Percentiles rank a stretch among this genome's conserved stretches.
phyloP scores from a whole-genome alignment of 257 asterid genomes.

The Penstemon davidsonii region DNA sequence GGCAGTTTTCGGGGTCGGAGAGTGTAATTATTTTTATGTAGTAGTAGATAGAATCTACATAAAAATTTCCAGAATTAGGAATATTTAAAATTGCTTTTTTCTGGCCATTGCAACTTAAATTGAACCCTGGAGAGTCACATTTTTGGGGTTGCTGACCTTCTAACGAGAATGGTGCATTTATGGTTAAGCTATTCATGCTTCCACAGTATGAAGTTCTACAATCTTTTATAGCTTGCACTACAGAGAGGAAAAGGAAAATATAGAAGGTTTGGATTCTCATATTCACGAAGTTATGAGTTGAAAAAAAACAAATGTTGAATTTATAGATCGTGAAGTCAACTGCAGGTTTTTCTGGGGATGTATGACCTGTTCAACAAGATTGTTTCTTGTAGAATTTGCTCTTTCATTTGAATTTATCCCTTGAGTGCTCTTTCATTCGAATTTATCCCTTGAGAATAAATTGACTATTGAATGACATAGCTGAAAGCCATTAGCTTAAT shows the following conservation, averaged over 20 bases:
- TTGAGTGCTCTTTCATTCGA: too few species aligned
- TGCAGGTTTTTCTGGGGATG: background rate
- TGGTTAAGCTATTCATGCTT: background rate
- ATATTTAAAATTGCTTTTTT: slow-evolving; percentile 26
- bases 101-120: slow-evolving; percentile 22
- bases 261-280: too few species aligned
- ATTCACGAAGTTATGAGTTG: too few species aligned
- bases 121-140: slow-evolving; percentile 24
- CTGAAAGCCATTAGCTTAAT: too few species aligned
- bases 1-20: slow-evolving; percentile 35
- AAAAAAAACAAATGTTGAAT: too few species aligned
- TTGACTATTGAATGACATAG: too few species aligned
- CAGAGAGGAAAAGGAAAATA: too few species aligned
- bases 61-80: slow-evolving; percentile 36
- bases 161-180: slow-evolving; percentile 45
- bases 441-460: too few species aligned
- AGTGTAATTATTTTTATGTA: slow-evolving; percentile 16
- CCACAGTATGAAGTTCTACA: slow-evolving; percentile 36
- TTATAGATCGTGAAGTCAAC: too few species aligned
- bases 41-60: slow-evolving; percentile 29
- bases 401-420: too few species aligned
- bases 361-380: too few species aligned
- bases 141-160: slow-evolving; percentile 28
- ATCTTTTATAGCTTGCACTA: slow-evolving; percentile 19
- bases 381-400: too few species aligned